These are phyloP conservation scores for Umbilicus rupestris DNA, from an alignment of 164 flowering plant genomes.

Conservation along the genomic window DNA sequence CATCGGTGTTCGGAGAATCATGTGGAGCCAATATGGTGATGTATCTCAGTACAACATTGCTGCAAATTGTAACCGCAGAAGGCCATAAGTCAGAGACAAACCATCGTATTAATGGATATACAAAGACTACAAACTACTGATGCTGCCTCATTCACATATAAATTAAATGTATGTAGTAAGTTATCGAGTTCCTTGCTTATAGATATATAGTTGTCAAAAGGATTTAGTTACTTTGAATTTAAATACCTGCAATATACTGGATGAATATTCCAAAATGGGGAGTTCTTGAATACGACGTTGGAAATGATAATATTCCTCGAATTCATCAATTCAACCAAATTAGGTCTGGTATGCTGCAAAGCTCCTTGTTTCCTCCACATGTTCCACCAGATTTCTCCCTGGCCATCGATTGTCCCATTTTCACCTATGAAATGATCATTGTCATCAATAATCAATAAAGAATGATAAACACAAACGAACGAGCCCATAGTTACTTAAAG, in stretches of 20 bases:
- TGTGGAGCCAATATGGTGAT: slow-evolving; percentile 86
- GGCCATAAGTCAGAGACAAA: not conserved
- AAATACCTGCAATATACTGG: slow-evolving; percentile 91
- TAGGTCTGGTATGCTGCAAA: slow-evolving; percentile 70
- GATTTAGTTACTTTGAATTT: not conserved
- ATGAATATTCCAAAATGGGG: slow-evolving; percentile 96
- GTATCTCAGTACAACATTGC: slow-evolving; percentile 72
- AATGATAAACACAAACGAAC: not conserved
- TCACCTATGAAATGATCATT: slow-evolving; percentile 44
- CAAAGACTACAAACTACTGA: too few relatives aligned
- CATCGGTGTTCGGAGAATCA: slow-evolving; percentile 94
- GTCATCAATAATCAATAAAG: not conserved
- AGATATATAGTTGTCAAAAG: not conserved
- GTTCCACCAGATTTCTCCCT: slow-evolving; percentile 96
- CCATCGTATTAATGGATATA: too few relatives aligned
- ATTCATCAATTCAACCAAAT: slow-evolving; percentile 72
- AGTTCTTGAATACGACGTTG: slow-evolving; percentile 65
- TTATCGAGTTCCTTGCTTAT: not conserved
- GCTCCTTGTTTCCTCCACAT: slow-evolving; percentile 78
- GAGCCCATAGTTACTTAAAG: not conserved
- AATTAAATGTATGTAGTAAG: not conserved
- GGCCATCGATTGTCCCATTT: slow-evolving; percentile 97
- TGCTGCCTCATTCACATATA: too few relatives aligned
- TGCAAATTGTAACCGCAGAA: slow-evolving; percentile 20
- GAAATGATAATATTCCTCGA: slow-evolving; percentile 74